Percentiles rank a stretch among this genome's conserved stretches.
phyloP scores from a whole-genome alignment of 495 filamentous ascomycete genomes.

The Sporormia fimetaria region DNA sequence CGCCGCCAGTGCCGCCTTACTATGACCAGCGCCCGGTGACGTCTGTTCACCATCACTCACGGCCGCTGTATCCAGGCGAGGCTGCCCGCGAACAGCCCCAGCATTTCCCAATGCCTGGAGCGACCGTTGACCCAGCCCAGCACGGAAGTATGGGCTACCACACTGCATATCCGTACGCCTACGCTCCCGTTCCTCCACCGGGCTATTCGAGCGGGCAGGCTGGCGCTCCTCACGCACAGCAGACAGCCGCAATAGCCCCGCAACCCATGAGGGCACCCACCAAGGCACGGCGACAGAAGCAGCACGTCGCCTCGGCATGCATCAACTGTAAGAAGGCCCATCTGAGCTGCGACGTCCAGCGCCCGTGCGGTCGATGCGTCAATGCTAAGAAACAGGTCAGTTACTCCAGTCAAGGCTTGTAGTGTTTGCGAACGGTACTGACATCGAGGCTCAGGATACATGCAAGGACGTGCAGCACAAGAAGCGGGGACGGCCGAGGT shows the following conservation, averaged over 20 bases:
- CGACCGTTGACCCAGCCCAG: constrained; percentile 9
- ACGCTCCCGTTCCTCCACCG: constrained; percentile 17
- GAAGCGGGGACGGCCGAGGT: constrained; percentile 80
- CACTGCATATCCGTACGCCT: constrained; percentile 20
- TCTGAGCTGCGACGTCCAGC: constrained; percentile 61
- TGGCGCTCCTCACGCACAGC: constrained; percentile 25
- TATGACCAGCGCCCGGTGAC: constrained; percentile 10
- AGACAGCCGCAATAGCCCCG: constrained; percentile 25
- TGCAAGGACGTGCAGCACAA: constrained; percentile 95
- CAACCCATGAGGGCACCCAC: constrained; percentile 14
- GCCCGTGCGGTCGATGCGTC: constrained; percentile 53
- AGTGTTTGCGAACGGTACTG: constrained; percentile 8
- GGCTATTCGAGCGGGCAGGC: constrained; percentile 16
- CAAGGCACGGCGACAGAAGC: constrained; percentile 78
- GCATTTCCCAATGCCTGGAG: constrained; percentile 13
- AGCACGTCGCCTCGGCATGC: constrained; percentile 92
- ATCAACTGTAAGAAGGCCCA: constrained; percentile 97
- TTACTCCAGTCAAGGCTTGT: constrained; percentile 6
- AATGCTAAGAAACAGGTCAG: constrained; percentile 52
- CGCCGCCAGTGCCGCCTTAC: constrained; percentile 8
- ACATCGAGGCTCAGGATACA: constrained; percentile 44
- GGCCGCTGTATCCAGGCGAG: constrained; percentile 18
- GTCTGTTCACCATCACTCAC: constrained; percentile 13
- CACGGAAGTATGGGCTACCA: constrained; percentile 14
- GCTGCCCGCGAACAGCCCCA: constrained; percentile 5